Evolutionary conservation across 768 basidiomycete genomes (phyloP).

Genomic region (Boletus fagicola): DNA sequence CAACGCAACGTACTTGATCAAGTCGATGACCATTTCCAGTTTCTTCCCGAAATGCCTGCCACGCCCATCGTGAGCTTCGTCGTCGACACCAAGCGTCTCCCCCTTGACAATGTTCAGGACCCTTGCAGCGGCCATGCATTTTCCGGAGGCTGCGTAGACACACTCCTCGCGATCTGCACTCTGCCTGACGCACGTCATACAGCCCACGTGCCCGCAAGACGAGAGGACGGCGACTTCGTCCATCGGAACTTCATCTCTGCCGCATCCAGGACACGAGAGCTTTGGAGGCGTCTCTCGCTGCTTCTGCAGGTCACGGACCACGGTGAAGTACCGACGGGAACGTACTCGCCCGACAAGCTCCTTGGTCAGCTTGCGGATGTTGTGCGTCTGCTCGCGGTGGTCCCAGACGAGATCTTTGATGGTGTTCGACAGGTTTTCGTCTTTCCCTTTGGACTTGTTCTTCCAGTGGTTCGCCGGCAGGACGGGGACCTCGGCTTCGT

Average conservation of each 20-base stretch:
- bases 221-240: constrained; percentile 81
- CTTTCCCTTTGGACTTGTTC: constrained; percentile 47
- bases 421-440: constrained; percentile 54
- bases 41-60: constrained; percentile 83
- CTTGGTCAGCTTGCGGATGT: constrained; percentile 78
- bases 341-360: constrained; percentile 89
- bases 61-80: constrained; percentile 64
- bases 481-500: constrained; percentile 53
- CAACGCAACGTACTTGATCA: constrained; percentile 62
- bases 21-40: constrained; percentile 68
- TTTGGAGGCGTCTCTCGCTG: constrained; percentile 58
- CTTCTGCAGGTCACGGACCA: constrained; percentile 85
- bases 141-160: constrained; percentile 64
- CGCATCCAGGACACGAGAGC: constrained; percentile 64
- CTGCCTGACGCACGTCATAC: constrained; percentile 65
- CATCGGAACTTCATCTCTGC: constrained; percentile 52
- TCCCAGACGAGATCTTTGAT: constrained; percentile 69
- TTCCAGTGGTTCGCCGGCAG: constrained; percentile 34
- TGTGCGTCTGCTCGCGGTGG: constrained; percentile 84
- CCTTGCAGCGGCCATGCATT: constrained; percentile 78
- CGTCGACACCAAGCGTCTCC: constrained; percentile 76
- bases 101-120: constrained; percentile 81
- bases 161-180: constrained; percentile 81
- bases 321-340: constrained; percentile 88
- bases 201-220: constrained; percentile 90